These are phyloP conservation scores for Saccharomycopsis sp. DNA, from an alignment of 805 yeast species.

Conservation along the genomic window DNA sequence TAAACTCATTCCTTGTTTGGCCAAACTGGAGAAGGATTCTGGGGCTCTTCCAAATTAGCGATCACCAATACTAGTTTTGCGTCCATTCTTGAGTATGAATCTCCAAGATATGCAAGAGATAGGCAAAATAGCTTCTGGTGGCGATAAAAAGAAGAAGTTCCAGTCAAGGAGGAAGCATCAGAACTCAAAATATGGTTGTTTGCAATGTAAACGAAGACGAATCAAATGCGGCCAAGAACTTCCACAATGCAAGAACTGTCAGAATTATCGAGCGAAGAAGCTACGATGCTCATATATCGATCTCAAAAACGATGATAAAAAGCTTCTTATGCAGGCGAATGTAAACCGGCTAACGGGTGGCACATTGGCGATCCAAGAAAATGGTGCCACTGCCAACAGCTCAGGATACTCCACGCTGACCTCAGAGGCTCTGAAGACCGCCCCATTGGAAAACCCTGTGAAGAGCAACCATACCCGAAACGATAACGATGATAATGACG, in stretches of 20 bases:
- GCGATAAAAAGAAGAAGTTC: slow-evolving; percentile 10
- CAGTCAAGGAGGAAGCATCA: slow-evolving; percentile 48
- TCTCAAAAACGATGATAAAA: slow-evolving; percentile 7
- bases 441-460: too few relatives aligned
- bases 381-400: neutral
- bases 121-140: neutral
- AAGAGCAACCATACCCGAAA: neutral
- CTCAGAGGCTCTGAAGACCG: too few relatives aligned
- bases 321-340: slow-evolving; percentile 7
- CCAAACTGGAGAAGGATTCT: too few relatives aligned
- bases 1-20: too few relatives aligned
- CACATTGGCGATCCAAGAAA: neutral
- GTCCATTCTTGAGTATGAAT: neutral
- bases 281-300: slow-evolving; percentile 16
- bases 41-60: too few relatives aligned
- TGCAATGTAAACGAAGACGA: slow-evolving; percentile 54
- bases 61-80: too few relatives aligned
- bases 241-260: slow-evolving; percentile 53
- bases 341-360: neutral
- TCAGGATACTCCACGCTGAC: neutral
- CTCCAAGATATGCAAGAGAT: neutral
- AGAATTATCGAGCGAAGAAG: slow-evolving; percentile 19
- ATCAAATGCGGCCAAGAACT: slow-evolving; percentile 60
- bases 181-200: slow-evolving; percentile 69
- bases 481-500: neutral